Base-by-base conservation (phyloP, 176 grass and related monocot genomes). In the Juncus inflexus region DNA sequence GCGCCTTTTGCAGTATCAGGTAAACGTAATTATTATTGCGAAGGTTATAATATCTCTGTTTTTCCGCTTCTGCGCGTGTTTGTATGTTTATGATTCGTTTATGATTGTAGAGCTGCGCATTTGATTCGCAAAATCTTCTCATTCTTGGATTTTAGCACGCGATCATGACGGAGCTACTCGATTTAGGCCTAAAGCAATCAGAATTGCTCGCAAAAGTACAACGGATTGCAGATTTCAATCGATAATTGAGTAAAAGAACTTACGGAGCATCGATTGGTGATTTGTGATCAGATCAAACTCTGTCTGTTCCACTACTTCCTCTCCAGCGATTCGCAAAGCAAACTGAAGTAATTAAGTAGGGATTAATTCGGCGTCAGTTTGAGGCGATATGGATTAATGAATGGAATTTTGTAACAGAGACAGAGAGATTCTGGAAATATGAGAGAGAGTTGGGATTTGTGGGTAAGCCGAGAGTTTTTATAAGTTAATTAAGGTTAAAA, bases 61-160 rank as follows among this genome's bases (percentile, higher is more conserved):
- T 1, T 11, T 66, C 35, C 40, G 43, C 4, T 37, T 2, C 15
- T 69, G 55, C 66, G 66, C 66, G 51, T 52, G 66, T 47, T 6
- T 47, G 43, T 47, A 47, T 47, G 9, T 6, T 47, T 47, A 68
- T 54, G 36, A 65, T 70, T 42, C 50, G 13, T 40, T 5, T 57
- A 16, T 42, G 67, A 47, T 47, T 47, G 43, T 47, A 9, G 4
- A 47, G 43, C 43, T 47, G 43, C 2, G 9, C 43, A 47, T 47
- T 47, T 47, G 43, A 70, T 70, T 11, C 67, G 40, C 67, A 47
- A 41, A 70, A 70, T 56, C 66, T 55, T 56, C 66, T 55, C 11
- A 5, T 4, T 14, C 8, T 70, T 70, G 67, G 52, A 70, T 42
- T 35, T 45, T 70, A 58, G 67, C 49, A 12, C 19, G 13, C 53